These are phyloP conservation scores for Gossypium stocksii DNA, from an alignment of 345 rosid species.

Conservation along the genomic window DNA sequence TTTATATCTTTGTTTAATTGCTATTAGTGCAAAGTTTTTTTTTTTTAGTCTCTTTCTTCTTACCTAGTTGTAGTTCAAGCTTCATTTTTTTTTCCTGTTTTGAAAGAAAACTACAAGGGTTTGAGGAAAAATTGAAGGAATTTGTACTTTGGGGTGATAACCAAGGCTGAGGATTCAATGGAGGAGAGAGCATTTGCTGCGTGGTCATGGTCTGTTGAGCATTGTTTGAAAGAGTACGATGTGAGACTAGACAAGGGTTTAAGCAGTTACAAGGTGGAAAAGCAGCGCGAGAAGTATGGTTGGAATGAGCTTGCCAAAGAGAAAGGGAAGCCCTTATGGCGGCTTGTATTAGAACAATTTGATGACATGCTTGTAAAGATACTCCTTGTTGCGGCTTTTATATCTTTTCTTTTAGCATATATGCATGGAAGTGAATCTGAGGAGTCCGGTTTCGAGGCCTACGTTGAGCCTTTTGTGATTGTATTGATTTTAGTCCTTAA, in stretches of 20 bases:
- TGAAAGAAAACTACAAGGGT: constrained; percentile 27
- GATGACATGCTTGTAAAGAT: constrained; percentile 89
- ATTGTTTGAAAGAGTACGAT: constrained; percentile 61
- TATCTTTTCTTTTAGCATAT: constrained; percentile 78
- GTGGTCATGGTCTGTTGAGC: constrained; percentile 80
- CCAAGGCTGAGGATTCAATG: constrained; percentile 25
- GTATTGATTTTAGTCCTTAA: constrained; percentile 67
- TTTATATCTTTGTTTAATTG: too few relatives aligned
- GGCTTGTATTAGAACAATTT: constrained; percentile 68
- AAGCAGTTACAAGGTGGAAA: constrained; percentile 55
- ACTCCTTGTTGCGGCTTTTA: constrained; percentile 76
- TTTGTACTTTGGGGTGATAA: constrained; percentile 15
- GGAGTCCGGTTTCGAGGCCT: constrained; percentile 60
- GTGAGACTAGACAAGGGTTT: constrained; percentile 71
- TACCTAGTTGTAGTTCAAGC: not conserved
- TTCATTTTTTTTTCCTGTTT: constrained; percentile 16
- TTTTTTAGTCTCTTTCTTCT: not conserved
- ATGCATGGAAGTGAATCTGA: constrained; percentile 48
- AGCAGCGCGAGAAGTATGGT: constrained; percentile 55
- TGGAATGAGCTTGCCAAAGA: constrained; percentile 85
- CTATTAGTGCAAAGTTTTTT: too few relatives aligned
- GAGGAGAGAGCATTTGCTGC: constrained; percentile 71
- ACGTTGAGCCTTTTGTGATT: constrained; percentile 87
- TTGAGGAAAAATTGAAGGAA: not conserved
- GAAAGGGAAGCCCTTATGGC: constrained; percentile 88